A percentile compares a stretch with the other conserved stretches of the same genome.
Evolutionary conservation across 345 rosid genomes (phyloP).

Genomic region (Crucihimalaya himalaica): DNA sequence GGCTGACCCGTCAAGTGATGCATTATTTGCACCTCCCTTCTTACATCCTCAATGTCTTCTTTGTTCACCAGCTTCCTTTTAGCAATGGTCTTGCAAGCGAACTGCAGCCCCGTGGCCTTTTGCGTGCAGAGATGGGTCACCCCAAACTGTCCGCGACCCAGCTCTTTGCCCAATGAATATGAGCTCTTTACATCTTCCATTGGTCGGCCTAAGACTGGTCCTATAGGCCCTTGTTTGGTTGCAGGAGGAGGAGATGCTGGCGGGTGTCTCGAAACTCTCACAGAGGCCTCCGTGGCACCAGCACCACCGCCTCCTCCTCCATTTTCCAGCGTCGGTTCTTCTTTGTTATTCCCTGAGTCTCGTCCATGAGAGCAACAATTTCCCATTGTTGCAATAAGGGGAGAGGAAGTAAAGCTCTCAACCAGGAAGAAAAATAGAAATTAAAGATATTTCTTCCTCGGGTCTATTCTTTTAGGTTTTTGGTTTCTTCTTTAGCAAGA

Average conservation of each 20-base stretch:
- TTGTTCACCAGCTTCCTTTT: constrained; percentile 82
- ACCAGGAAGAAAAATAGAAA: constrained; percentile 22
- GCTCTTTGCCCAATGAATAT: constrained; percentile 76
- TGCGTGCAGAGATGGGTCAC: constrained; percentile 81
- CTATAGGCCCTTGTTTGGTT: constrained; percentile 52
- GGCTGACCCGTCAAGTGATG: constrained; percentile 88
- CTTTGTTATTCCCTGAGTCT: constrained; percentile 38
- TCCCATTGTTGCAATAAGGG: constrained; percentile 58
- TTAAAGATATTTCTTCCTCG: constrained; percentile 30
- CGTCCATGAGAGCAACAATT: constrained; percentile 69
- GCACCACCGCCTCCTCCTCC: constrained; percentile 26
- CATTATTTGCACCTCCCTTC: constrained; percentile 95
- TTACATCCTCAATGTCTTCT: constrained; percentile 90
- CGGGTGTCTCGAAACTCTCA: constrained; percentile 28
- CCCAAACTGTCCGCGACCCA: constrained; percentile 92
- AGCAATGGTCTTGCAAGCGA: constrained; percentile 91
- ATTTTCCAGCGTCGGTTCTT: constrained; percentile 34
- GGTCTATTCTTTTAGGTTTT: constrained; percentile 25
- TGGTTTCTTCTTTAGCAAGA: constrained; percentile 42
- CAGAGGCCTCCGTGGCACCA: constrained; percentile 11
- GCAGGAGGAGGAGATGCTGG: constrained; percentile 41
- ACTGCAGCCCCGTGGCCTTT: constrained; percentile 69
- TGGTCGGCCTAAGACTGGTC: constrained; percentile 82
- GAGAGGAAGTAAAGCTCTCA: constrained; percentile 32
- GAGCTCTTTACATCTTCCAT: constrained; percentile 83